These are phyloP conservation scores for Apodospora peruviana DNA, from an alignment of 495 filamentous ascomycete species.

Conservation along the genomic window DNA sequence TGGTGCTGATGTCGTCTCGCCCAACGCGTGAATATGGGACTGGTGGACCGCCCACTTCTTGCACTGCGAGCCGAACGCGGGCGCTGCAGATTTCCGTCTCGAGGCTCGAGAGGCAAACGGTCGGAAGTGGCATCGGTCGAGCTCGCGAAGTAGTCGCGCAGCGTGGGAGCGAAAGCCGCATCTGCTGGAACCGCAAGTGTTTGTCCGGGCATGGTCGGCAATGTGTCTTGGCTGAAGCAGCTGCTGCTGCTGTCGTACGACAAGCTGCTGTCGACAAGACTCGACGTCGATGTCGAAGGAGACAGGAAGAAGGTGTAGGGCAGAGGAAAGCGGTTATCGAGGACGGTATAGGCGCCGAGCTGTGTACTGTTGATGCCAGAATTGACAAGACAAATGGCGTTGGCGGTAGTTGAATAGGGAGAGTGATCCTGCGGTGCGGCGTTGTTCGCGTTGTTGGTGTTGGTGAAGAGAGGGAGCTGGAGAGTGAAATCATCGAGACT, in stretches of 20 bases:
- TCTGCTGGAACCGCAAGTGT: constrained; percentile 13
- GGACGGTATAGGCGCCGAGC: neutral
- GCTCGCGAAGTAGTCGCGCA: constrained; percentile 10
- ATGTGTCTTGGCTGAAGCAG: constrained; percentile 5
- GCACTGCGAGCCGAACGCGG: constrained; percentile 20
- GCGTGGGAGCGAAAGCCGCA: constrained; percentile 3
- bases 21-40: constrained; percentile 25
- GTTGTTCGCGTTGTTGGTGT: constrained; percentile 3
- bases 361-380: neutral
- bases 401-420: neutral
- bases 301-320: constrained; percentile 24
- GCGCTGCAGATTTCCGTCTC: constrained; percentile 8
- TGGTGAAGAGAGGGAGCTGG: constrained; percentile 19
- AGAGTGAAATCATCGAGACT: constrained; percentile 16
- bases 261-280: constrained; percentile 11
- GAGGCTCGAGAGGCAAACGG: no score
- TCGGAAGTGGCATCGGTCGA: neutral
- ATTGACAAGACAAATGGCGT: neutral
- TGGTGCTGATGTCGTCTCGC: constrained; percentile 20
- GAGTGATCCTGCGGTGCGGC: neutral
- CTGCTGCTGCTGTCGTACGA: constrained; percentile 4
- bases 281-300: constrained; percentile 22
- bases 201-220: constrained; percentile 18
- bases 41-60: constrained; percentile 14
- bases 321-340: constrained; percentile 7